Base-by-base conservation (phyloP, 1,284 basidiomycete species). In the Agaricales sp. region DNA sequence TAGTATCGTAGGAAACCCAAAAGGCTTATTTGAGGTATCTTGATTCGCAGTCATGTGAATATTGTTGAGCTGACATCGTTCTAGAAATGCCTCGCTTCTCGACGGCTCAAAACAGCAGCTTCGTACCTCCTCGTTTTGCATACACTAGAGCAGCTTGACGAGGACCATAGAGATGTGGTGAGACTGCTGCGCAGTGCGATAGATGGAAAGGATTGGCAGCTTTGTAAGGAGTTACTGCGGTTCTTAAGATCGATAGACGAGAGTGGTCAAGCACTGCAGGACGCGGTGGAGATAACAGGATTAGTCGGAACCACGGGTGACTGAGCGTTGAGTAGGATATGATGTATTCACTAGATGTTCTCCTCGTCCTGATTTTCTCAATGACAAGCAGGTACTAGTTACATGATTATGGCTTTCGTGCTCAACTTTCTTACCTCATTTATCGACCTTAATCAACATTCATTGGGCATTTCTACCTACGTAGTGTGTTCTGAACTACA, bases 101-200 rank as follows among this genome's bases (percentile, higher is more conserved):
- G 83, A 22, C 77, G 85, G 12, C 71, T 94, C 53, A 89, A 90
- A 57, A 94, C 92, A 1, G 96, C 96, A 0, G 91, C 85, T 0
- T 93, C 90, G 13, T 98, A 97, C 64, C 74, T 99, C 6, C 74
- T 99, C 22, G 92, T 99, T 2, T 68, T 99, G 51, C 94, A 99
- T 63, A 92, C 88, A 54, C 73, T 98, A 45, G 92, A 98, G 60
- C 87, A 93, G 54, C 69, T 91, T 45, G 88, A 92, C 54, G 87
- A 84, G 62, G 78, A 81, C 52, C 81, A 81, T 56, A 74, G 75
- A 43, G 90, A 95, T 56, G 90, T 85, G 1, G 77, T 92, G 21
- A 75, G 87, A 22, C 68, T 96, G 16, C 67, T 97, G 46, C 77
- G 77, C 44, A 77, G 75, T 51, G 91, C 92, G 2, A 72, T 91